These are phyloP conservation scores for Lentinula novae-zelandiae DNA, from an alignment of 1,284 basidiomycete species.

Conservation along the genomic window DNA sequence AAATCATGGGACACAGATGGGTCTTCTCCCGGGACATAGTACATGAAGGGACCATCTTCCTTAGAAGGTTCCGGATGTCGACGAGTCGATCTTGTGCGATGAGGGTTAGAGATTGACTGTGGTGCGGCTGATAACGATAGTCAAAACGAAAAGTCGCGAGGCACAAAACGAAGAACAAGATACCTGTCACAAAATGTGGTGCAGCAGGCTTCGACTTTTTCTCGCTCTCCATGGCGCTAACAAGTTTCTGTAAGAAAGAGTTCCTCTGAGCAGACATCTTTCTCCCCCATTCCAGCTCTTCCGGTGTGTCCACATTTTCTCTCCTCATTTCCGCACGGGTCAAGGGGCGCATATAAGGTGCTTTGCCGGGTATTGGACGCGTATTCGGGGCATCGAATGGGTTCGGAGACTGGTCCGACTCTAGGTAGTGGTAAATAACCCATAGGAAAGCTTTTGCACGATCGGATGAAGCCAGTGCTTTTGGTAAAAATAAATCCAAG, in stretches of 20 bases:
- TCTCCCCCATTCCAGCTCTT: conserved; percentile 64
- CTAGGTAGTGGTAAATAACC: conserved; percentile 76
- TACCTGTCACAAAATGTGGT: conserved; percentile 43
- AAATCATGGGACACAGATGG: conserved; percentile 6
- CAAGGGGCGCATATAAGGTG: conserved; percentile 51
- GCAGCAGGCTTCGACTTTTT: conserved; percentile 40
- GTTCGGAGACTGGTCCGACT: conserved; percentile 52
- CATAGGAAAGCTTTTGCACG: conserved; percentile 78
- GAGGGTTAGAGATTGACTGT: conserved; percentile 11
- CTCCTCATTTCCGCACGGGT: conserved; percentile 41
- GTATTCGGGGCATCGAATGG: conserved; percentile 65
- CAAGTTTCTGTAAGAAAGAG: conserved; percentile 58
- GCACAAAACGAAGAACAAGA: background rate
- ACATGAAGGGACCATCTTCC: conserved; percentile 36
- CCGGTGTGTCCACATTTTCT: conserved; percentile 68
- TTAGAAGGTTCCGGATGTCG: conserved; percentile 18
- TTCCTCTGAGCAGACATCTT: conserved; percentile 64
- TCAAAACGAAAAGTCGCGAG: background rate
- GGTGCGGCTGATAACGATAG: background rate
- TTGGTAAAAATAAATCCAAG: conserved; percentile 77
- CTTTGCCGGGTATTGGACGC: conserved; percentile 43
- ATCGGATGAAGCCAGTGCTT: conserved; percentile 63
- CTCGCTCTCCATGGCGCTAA: conserved; percentile 43
- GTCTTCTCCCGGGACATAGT: conserved; percentile 36
- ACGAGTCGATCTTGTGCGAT: conserved; percentile 13